A percentile compares a stretch with the other conserved stretches of the same genome.
Conservation (phyloP, 345 rosid genomes). For the Euphorbia tirucalli region DNA sequence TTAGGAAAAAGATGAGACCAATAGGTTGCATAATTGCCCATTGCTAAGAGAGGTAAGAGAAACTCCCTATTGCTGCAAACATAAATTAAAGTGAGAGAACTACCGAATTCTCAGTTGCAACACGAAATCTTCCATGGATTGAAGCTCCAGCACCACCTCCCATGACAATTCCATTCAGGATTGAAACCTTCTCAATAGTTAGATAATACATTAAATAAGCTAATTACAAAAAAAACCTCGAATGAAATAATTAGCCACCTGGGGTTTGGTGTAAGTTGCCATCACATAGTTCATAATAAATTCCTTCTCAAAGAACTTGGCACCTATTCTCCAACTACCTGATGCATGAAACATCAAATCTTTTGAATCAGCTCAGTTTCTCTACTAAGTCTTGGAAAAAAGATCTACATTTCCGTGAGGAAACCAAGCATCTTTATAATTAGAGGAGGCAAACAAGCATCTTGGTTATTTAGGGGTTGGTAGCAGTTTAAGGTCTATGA, state of each 20-base stretch:
- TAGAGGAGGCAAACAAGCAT: not conserved
- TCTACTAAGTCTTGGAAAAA: too few species aligned
- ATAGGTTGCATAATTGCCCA: not conserved
- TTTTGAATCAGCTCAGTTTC: not conserved
- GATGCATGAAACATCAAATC: slow-evolving; percentile 4
- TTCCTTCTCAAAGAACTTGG: slow-evolving; percentile 46
- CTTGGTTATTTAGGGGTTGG: not conserved
- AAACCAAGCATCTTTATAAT: not conserved
- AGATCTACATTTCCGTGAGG: too few species aligned
- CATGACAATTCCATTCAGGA: slow-evolving; percentile 82
- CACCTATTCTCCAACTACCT: slow-evolving; percentile 63
- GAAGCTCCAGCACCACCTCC: slow-evolving; percentile 88
- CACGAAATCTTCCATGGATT: slow-evolving; percentile 68
- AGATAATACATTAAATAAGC: not conserved
- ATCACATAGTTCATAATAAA: slow-evolving; percentile 60
- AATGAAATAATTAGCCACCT: slow-evolving; percentile 37
- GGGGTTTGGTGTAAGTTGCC: slow-evolving; percentile 67
- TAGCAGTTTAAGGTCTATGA: not conserved
- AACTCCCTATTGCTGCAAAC: slow-evolving; percentile 12
- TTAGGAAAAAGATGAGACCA: not conserved
- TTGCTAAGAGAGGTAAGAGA: not conserved
- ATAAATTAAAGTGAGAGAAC: not conserved
- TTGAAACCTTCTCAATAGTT: slow-evolving; percentile 49
- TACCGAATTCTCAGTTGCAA: slow-evolving; percentile 82
- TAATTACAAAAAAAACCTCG: not conserved